These are phyloP conservation scores for Monosporascus cannonballus DNA, from an alignment of 2,329 filamentous ascomycete genomes.

Conservation along the genomic window DNA sequence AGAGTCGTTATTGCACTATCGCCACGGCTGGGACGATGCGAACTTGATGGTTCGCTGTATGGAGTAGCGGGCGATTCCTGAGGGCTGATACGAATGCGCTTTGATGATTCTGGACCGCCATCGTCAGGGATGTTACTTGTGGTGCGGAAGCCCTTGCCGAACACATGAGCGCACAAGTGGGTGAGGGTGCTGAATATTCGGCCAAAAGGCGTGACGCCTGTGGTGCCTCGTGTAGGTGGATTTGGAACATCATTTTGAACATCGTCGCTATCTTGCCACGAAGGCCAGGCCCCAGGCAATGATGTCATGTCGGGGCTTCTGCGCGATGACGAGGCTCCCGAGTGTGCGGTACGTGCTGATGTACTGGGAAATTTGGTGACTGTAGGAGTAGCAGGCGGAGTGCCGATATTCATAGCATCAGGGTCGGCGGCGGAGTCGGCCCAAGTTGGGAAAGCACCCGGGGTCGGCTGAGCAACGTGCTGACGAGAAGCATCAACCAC, in stretches of 20 bases:
- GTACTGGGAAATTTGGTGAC: neutral
- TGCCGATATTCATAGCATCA: neutral
- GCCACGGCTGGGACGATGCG: no score
- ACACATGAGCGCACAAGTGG: neutral
- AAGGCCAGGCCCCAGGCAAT: slow-evolving; percentile 15
- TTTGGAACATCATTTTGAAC: neutral
- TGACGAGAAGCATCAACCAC: neutral
- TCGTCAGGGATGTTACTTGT: neutral
- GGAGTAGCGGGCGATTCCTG: neutral
- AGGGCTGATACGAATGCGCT: neutral
- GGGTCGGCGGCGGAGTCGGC: neutral
- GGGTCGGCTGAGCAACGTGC: neutral
- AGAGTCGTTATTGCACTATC: no score
- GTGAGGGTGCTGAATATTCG: neutral
- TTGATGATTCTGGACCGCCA: neutral
- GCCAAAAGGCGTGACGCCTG: slow-evolving; percentile 5
- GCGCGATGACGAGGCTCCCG: no score
- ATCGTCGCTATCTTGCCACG: slow-evolving; percentile 1
- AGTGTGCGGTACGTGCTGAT: neutral
- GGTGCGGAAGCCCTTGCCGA: neutral
- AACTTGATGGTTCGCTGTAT: neutral
- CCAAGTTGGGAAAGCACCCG: neutral
- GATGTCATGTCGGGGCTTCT: neutral
- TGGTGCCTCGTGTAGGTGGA: neutral
- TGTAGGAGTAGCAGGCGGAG: neutral